Evolutionary conservation across 208 protist genomes (phyloP), one percentile per base, ranked within the genome.

Genomic region (Leishmania mexicana): DNA sequence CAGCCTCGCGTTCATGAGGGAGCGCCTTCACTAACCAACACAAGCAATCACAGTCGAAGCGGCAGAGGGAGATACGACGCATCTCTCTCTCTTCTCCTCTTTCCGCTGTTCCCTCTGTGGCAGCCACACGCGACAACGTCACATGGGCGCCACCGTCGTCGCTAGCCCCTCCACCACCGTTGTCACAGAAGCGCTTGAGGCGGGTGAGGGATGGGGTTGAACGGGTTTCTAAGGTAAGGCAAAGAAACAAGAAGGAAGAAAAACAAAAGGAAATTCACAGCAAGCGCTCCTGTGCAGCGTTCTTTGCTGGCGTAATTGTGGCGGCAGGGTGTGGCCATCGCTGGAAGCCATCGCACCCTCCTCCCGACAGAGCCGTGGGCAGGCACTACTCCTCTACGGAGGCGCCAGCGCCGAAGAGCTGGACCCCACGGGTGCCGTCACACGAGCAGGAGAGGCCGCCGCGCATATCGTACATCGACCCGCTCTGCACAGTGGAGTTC

Each of bases 401-500:
- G 4, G 86, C 78, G 7, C 81, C 80, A 47, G 78, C 75, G n/a
- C 78, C 78, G 38, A 86, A 86, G 45, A 85, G 70, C 67, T 87
- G 75, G 3, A 85, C 57, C 40, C 85, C 80, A 31, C 75, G 70
- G 1, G 78, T 38, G 51, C 73, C 53, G 35, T 88, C 81, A 31
- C 82, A 79, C 47, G 79, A 86, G 40, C 78, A 81, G 21, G 81
- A 88, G 8, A 86, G 62, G 15, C 80, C 83, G 24, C 80, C 82
- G 47, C 83, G 83, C 83, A 86, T 72, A 40, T 86, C 78, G 47
- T 83, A 86, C 42, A 73, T 40, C 8, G 83, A 86, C 53, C 83
- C 78, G 81, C 88, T 91, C 64, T 84, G 86, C 38, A 87, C 17
- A 1, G 83, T 68, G 1, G 85, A 83, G 57, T 57, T 83, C 54